Conservation (phyloP, 192 early-diverging fungal species). For the Coemansia nantahalensis region DNA sequence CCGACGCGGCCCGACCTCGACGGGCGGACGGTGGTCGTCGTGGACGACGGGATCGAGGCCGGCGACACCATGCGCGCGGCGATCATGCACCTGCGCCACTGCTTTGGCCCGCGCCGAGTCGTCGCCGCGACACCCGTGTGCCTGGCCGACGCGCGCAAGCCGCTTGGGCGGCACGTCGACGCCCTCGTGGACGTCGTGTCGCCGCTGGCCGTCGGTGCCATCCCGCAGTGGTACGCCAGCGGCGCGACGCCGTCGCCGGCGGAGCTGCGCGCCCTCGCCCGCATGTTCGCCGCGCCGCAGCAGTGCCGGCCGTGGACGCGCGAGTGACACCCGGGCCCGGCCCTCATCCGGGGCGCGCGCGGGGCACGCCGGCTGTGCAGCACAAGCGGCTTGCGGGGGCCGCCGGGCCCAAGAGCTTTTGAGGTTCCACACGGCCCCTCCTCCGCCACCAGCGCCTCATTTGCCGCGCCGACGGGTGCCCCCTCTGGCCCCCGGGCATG, state of each 20-base stretch:
- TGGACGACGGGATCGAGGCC: slow-evolving; percentile 52
- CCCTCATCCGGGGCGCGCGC: too few species aligned
- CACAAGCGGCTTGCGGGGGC: too few species aligned
- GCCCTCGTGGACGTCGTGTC: slow-evolving; percentile 45
- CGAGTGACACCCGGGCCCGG: neutral
- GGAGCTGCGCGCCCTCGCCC: slow-evolving; percentile 22
- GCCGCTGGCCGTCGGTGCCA: slow-evolving; percentile 34
- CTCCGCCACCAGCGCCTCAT: too few species aligned
- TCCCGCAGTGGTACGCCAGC: slow-evolving; percentile 37
- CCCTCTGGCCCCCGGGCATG: too few species aligned
- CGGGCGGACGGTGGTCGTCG: slow-evolving; percentile 37
- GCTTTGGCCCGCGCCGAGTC: slow-evolving; percentile 20
- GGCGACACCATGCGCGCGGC: slow-evolving; percentile 55
- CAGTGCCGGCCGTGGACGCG: neutral
- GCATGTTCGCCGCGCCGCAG: slow-evolving; percentile 22
- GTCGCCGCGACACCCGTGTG: slow-evolving; percentile 54
- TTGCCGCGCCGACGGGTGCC: too few species aligned
- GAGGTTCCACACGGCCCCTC: too few species aligned
- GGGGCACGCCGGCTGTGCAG: too few species aligned
- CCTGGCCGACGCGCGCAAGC: slow-evolving; percentile 46
- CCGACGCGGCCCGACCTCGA: slow-evolving; percentile 5
- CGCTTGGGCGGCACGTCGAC: slow-evolving; percentile 37
- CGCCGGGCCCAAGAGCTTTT: too few species aligned
- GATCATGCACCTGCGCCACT: slow-evolving; percentile 42
- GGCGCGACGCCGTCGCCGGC: slow-evolving; percentile 17